Conservation (phyloP, 129 eudicot genomes). For the Flaveria robusta region DNA sequence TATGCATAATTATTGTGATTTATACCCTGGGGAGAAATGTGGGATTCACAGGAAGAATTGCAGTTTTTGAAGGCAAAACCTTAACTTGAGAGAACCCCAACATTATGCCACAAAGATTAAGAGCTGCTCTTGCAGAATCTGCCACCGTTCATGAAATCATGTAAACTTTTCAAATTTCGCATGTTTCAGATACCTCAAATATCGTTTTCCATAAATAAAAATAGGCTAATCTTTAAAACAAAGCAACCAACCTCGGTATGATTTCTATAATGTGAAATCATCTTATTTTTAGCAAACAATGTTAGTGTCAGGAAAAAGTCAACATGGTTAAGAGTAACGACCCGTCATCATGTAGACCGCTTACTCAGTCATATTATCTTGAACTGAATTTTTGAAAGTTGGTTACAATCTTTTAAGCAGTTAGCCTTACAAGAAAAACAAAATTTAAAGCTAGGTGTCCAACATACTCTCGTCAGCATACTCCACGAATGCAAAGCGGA, state of each 20-base stretch:
- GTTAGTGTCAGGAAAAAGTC: background rate
- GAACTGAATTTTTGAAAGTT: background rate
- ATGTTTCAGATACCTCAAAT: background rate
- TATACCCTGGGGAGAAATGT: conserved; percentile 94
- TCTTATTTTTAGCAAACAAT: background rate
- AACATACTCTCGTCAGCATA: conserved; percentile 93
- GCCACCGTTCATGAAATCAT: conserved; percentile 22
- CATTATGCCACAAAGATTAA: conserved; percentile 73
- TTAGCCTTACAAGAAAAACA: background rate
- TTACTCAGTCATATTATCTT: background rate
- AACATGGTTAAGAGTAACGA: background rate
- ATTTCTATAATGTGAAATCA: background rate
- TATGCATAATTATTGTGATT: background rate
- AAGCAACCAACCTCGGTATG: background rate
- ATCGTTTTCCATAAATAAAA: background rate
- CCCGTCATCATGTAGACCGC: background rate
- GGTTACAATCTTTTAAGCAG: background rate
- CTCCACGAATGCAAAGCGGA: conserved; percentile 97
- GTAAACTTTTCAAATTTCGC: background rate
- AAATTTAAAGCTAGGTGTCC: conserved; percentile 30
- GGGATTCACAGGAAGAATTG: conserved; percentile 98
- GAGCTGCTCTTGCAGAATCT: conserved; percentile 92
- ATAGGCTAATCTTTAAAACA: background rate
- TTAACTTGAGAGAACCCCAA: conserved; percentile 76
- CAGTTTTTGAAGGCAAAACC: conserved; percentile 97